Evolutionary conservation across 768 basidiomycete genomes (phyloP).

Genomic region (Tylopilus sp.): DNA sequence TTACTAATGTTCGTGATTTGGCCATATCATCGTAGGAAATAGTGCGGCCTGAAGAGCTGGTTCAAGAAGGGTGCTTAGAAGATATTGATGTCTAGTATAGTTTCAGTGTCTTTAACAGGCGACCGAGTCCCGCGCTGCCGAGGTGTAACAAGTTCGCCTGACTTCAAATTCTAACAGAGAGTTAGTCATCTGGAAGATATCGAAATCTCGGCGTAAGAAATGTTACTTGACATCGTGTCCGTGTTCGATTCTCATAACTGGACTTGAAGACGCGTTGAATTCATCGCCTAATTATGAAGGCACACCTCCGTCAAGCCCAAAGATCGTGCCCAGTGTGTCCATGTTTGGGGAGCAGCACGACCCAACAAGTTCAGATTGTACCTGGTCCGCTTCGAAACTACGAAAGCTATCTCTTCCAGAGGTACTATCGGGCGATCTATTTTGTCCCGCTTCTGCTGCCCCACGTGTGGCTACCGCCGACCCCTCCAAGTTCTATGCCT

Average conservation of each 20-base stretch:
- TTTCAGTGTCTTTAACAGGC: not conserved
- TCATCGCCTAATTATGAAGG: not conserved
- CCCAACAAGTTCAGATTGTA: too few species aligned
- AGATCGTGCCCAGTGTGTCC: not conserved
- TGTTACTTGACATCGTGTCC: too few species aligned
- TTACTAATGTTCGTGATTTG: too few species aligned
- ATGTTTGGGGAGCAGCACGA: not conserved
- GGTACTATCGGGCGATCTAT: not conserved
- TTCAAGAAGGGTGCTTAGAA: not conserved
- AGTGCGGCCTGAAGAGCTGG: not conserved
- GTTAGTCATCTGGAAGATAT: not conserved
- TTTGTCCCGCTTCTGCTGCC: not conserved
- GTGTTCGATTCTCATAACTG: too few species aligned
- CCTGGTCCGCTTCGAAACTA: not conserved
- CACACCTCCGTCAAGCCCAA: not conserved
- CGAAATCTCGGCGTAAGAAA: not conserved
- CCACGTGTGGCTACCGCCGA: not conserved
- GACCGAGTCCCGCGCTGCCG: too few species aligned
- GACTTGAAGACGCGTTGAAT: not conserved
- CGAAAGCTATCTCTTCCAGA: not conserved
- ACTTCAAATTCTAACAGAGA: not conserved
- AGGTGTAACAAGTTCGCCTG: not conserved
- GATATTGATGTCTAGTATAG: not conserved
- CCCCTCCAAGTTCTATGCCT: slow-evolving; percentile 21
- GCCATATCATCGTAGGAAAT: not conserved